phyloP scores from a whole-genome alignment of 345 rosid species.

The Ailanthus altissimus region DNA sequence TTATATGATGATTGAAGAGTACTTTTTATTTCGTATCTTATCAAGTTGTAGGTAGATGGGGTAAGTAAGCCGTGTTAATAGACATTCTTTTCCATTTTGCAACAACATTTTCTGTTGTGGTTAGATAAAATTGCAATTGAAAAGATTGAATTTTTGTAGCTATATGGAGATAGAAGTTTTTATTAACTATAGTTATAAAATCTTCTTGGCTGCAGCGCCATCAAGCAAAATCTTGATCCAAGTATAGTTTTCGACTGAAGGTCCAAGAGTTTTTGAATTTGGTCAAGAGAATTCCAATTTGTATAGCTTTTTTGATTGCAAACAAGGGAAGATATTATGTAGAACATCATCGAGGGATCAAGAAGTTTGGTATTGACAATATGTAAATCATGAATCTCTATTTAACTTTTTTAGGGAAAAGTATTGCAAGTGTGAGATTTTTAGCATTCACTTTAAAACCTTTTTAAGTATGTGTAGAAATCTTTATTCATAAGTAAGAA shows the following conservation, averaged over 20 bases:
- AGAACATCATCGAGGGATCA: slow-evolving; percentile 10
- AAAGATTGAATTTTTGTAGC: slow-evolving; percentile 12
- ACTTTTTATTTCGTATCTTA: too few relatives aligned
- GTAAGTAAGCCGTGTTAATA: too few relatives aligned
- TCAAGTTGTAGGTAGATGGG: too few relatives aligned
- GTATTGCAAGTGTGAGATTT: too few relatives aligned
- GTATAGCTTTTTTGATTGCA: not conserved
- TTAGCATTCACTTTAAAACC: too few relatives aligned
- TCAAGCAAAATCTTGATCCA: slow-evolving; percentile 10
- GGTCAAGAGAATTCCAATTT: not conserved
- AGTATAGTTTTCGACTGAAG: not conserved
- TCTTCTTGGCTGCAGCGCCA: not conserved
- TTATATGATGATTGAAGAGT: too few relatives aligned
- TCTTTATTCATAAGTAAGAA: too few relatives aligned
- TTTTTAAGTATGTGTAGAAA: too few relatives aligned
- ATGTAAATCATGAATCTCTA: too few relatives aligned
- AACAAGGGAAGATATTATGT: slow-evolving; percentile 15
- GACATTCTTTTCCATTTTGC: slow-evolving; percentile 23
- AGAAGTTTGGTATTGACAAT: not conserved
- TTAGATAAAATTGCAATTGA: slow-evolving; percentile 12
- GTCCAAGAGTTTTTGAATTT: slow-evolving; percentile 17
- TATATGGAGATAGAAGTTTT: not conserved
- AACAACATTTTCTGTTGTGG: not conserved
- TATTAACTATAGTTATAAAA: not conserved
- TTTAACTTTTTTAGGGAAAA: too few relatives aligned